phyloP scores from a whole-genome alignment of 305 asterid genomes.

The Fraxinus sp. region DNA sequence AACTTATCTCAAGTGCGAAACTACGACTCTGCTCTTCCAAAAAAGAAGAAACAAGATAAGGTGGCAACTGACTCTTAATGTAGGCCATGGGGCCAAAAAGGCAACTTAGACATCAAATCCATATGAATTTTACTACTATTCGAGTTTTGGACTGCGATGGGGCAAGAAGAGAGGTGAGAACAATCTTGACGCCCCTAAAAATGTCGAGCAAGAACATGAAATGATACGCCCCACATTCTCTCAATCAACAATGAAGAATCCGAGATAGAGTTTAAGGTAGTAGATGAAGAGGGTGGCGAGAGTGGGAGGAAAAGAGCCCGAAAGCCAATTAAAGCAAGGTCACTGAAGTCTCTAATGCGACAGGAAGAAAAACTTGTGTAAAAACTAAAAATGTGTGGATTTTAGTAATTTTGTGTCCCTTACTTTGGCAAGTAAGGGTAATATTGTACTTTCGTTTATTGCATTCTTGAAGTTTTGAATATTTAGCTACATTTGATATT shows the following conservation, averaged over 20 bases:
- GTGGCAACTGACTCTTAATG: constrained; percentile 13
- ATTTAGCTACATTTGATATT: not conserved
- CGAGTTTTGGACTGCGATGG: too few relatives aligned
- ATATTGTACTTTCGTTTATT: not conserved
- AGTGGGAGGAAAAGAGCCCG: constrained; percentile 47
- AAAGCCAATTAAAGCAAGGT: constrained; percentile 70
- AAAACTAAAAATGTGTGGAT: constrained; percentile 14
- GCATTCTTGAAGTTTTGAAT: not conserved
- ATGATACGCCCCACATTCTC: not conserved
- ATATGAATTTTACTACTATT: too few relatives aligned
- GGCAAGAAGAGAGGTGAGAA: constrained; percentile 18
- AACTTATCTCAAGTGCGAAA: constrained; percentile 12
- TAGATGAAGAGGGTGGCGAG: not conserved
- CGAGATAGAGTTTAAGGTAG: not conserved
- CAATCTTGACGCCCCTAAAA: not conserved
- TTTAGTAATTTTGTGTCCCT: not conserved
- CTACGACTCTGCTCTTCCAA: constrained; percentile 8
- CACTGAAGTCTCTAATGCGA: constrained; percentile 62
- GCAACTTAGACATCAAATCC: too few relatives aligned
- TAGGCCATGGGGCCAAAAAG: constrained; percentile 23
- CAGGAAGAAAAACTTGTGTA: not conserved
- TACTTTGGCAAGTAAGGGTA: constrained; percentile 25
- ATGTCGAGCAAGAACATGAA: not conserved
- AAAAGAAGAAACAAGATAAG: not conserved
- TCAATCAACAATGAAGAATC: not conserved